Evolutionary conservation across 2,329 filamentous ascomycete genomes (phyloP), one percentile per base, ranked within the genome.

Genomic region (Salinomyces thailandicus): DNA sequence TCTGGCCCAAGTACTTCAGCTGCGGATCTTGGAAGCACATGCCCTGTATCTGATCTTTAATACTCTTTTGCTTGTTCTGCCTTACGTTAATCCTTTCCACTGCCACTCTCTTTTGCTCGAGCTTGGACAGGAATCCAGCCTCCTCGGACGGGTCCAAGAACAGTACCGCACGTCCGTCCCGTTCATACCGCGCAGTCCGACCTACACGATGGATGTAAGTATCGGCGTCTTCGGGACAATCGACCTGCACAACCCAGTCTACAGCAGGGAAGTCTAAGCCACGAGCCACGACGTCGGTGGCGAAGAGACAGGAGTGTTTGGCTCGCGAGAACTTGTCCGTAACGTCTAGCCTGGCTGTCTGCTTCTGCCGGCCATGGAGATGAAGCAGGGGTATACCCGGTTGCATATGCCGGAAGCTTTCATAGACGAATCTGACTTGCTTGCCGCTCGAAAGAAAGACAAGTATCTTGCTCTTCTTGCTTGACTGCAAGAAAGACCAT

Each of bases 221-320:
- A 53, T 96, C 91, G 3, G 84, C 82, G 58, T 98, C 89, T 60
- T 98, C 91, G 0, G 91, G 91, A 48, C 85, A 93, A 59, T 98
- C 91, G n/a, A 85, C 73, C 57, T 98, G 91, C n/a, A 98, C 85
- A 4, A 98, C 91, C 82, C 91, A 98, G 59, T 98, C 91, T 0
- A 98, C 91, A 3, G 86, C 81, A 0, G 91, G 91, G 55, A 98
- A 96, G 59, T 98, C 91, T 9, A 98, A 73, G 45, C 91, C 91
- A 59, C 91, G 75, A 0, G 91, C 91, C 3, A 93, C 86, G 5
- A 98, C 85, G 55, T 98, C 91, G 0, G 91, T 98, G 1, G 91
- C 85, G 57, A 98, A 94, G 0, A 98, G 71, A 55, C 91, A 95
- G 1, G 85, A 81, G 38, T 84, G 72, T 53, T 91, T 85, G 1